Evolutionary conservation across 1,139 yeast genomes (phyloP), one percentile per base, ranked within the genome.

Genomic region (Saccharomyces hybrid): DNA sequence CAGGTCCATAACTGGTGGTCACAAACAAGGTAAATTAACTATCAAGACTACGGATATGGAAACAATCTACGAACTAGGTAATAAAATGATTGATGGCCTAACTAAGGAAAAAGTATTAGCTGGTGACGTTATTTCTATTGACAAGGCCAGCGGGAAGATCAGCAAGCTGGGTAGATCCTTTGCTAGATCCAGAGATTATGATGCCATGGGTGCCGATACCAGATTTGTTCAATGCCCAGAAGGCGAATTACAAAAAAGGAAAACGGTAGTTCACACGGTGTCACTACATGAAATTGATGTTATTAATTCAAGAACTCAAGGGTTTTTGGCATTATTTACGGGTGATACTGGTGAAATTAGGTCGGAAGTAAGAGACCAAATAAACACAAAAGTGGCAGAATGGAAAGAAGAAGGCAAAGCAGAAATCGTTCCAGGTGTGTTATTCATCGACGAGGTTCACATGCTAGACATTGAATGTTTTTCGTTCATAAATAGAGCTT

Each of bases 331-430:
- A 1, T 78, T 95, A 60, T 95, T 95, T 70, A 86, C 95, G 52
- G 99, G 98, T 62, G 99, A 93, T 71, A 93, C 98, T 27, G 99
- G 99, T 62, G 99, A 93, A 75, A 93, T 93, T 64, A 81, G 97
- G 63, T 80, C 95, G 11, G 99, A 95, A 73, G 95, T 95, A 41
- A 84, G 99, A 69, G 97, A 91, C 70, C 99, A 95, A 75, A 93
- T 95, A 71, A 93, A 95, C 74, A 82, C 91, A 52, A 93, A 93
- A 74, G 97, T 95, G 54, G 96, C 95, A 31, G 99, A 95, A 74
- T 95, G 99, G 99, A 89, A 88, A 68, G 99, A 95, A 76, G 99
- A 95, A 77, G 99, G 99, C 56, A 95, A 93, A 72, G 99, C 99
- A 11, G 97, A 91, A 66, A 91, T 95, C 61, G 87, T 89, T 52